Evolutionary conservation across 768 basidiomycete species (phyloP).

Genomic region (Dendrothele bispora): DNA sequence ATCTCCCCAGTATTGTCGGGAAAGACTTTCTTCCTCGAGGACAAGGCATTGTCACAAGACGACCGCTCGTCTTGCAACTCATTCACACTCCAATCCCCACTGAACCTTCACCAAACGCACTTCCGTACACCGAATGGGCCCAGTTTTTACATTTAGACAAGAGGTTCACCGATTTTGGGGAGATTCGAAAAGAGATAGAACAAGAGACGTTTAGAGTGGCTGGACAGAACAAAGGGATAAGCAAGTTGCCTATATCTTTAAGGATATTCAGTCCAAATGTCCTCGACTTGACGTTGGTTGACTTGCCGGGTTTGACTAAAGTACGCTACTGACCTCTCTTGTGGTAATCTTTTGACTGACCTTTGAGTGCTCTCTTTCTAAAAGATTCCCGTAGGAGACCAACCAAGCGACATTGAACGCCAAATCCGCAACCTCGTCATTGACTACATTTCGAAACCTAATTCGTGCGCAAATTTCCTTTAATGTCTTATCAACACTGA

Average conservation of each 20-base stretch:
- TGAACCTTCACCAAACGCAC: slow-evolving; percentile 41
- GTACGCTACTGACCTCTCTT: no score
- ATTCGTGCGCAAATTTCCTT: slow-evolving; percentile 79
- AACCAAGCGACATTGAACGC: slow-evolving; percentile 96
- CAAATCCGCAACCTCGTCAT: slow-evolving; percentile 94
- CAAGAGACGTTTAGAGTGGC: slow-evolving; percentile 97
- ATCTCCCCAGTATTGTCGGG: slow-evolving; percentile 81
- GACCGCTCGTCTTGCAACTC: slow-evolving; percentile 94
- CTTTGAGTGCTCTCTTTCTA: not conserved
- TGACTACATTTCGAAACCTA: slow-evolving; percentile 96
- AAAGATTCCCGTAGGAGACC: slow-evolving; percentile 93
- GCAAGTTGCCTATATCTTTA: slow-evolving; percentile 92
- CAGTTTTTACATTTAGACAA: slow-evolving; percentile 98
- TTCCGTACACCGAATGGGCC: slow-evolving; percentile 81
- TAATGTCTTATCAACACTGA: no score
- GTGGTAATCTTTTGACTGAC: slow-evolving; percentile 7
- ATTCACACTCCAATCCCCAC: slow-evolving; percentile 81
- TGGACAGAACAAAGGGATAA: slow-evolving; percentile 98
- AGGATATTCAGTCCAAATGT: slow-evolving; percentile 96
- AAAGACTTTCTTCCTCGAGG: slow-evolving; percentile 88
- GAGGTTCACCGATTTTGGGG: slow-evolving; percentile 93
- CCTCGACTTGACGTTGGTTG: slow-evolving; percentile 92
- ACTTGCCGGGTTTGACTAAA: slow-evolving; percentile 96
- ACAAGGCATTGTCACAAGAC: slow-evolving; percentile 92
- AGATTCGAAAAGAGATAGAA: slow-evolving; percentile 96